phyloP scores from a whole-genome alignment of 805 yeast species.

The Nakazawaea laoshanensis region DNA sequence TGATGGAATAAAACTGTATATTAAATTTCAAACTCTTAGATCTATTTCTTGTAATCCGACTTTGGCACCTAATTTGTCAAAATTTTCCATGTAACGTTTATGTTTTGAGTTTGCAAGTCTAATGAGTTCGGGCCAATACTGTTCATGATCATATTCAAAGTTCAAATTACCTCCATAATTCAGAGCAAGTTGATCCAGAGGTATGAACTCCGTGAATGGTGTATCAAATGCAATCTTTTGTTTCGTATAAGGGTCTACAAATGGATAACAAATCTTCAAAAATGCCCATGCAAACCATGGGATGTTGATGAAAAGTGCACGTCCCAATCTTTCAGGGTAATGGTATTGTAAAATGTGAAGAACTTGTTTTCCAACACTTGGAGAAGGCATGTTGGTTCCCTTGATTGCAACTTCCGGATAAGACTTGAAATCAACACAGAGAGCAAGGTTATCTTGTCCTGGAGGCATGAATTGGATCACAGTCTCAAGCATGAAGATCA shows the following conservation, averaged over 20 bases:
- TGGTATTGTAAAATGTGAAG: conserved; percentile 91
- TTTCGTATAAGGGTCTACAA: conserved; percentile 91
- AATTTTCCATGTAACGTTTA: conserved; percentile 58
- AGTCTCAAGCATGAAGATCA: conserved; percentile 87
- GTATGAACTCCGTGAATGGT: conserved; percentile 79
- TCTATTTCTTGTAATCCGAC: conserved; percentile 82
- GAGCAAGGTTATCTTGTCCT: conserved; percentile 90
- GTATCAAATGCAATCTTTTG: conserved; percentile 90
- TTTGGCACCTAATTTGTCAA: conserved; percentile 57
- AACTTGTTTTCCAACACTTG: conserved; percentile 84
- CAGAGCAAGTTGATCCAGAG: conserved; percentile 70
- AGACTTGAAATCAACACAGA: conserved; percentile 86
- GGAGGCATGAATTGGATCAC: conserved; percentile 93
- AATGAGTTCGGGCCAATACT: conserved; percentile 70
- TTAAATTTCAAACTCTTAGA: conserved; percentile 35
- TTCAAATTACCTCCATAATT: conserved; percentile 81
- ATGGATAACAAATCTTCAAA: conserved; percentile 84
- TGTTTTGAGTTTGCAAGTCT: conserved; percentile 53
- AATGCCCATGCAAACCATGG: conserved; percentile 95
- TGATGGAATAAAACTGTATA: neutral
- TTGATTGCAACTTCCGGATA: conserved; percentile 47
- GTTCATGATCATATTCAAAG: conserved; percentile 72
- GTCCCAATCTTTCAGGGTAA: conserved; percentile 94
- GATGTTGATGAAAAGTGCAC: conserved; percentile 83
- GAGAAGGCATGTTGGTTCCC: conserved; percentile 78